Percentiles rank a stretch among this genome's conserved stretches.
These are phyloP conservation scores for Coniochaeta ligniaria DNA, from an alignment of 2,329 filamentous ascomycete species.

Conservation along the genomic window DNA sequence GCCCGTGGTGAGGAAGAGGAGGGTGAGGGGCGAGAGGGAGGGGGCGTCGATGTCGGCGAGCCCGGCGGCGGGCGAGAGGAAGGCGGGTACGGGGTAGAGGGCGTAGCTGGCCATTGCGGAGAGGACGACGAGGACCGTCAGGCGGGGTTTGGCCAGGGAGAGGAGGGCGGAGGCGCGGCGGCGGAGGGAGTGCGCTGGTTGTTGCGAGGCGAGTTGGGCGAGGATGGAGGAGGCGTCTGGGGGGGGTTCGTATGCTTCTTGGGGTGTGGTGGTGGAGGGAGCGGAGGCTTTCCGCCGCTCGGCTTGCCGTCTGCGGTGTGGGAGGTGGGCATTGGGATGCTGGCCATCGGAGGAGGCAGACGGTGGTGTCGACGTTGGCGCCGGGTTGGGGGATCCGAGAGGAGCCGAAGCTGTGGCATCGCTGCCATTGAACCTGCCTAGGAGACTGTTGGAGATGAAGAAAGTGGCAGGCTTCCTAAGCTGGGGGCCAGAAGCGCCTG, in stretches of 20 bases:
- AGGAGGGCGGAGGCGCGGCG: constrained; percentile 75
- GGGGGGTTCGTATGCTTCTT: constrained; percentile 12
- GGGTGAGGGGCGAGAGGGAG: constrained; percentile 81
- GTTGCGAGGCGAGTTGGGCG: constrained; percentile 41
- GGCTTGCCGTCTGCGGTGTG: constrained; percentile 21
- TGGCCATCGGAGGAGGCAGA: background rate
- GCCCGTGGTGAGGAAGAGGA: constrained; percentile 84
- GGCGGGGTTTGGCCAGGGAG: constrained; percentile 88
- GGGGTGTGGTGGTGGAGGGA: background rate
- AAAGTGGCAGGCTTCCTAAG: constrained; percentile 19
- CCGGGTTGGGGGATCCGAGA: background rate
- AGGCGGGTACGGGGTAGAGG: constrained; percentile 83
- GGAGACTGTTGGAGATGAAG: constrained; percentile 25
- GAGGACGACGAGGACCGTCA: constrained; percentile 85
- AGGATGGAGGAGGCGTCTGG: constrained; percentile 44
- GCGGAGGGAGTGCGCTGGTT: constrained; percentile 43
- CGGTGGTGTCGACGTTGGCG: background rate
- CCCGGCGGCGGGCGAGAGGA: constrained; percentile 58
- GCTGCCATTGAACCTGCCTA: constrained; percentile 19
- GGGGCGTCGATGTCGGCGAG: constrained; percentile 57
- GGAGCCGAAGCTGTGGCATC: constrained; percentile 4
- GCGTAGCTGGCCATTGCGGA: constrained; percentile 88
- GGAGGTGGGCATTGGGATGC: constrained; percentile 12
- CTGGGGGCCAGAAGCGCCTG: constrained; percentile 8
- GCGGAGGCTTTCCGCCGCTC: constrained; percentile 11